Conservation (phyloP, 176 grass and related monocot genomes). For the Musa itinerans region DNA sequence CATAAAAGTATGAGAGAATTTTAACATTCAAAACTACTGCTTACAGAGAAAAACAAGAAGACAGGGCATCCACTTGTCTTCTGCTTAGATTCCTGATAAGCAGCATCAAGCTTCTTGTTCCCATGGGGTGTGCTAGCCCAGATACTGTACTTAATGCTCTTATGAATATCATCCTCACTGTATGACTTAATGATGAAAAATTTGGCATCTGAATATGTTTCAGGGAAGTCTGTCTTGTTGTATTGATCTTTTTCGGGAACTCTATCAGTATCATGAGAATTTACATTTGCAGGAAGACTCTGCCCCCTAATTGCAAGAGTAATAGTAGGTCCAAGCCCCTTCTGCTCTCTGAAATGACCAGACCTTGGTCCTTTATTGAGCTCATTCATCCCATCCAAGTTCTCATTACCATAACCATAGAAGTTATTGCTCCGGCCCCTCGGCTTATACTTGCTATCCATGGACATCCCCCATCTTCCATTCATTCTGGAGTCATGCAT, state of each 20-base stretch:
- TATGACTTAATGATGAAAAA: constrained; percentile 93
- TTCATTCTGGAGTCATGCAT: constrained; percentile 46
- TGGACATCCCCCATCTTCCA: constrained; percentile 42
- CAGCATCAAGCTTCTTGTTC: constrained; percentile 83
- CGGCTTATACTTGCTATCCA: constrained; percentile 53
- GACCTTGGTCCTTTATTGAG: constrained; percentile 73
- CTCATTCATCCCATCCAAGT: constrained; percentile 57
- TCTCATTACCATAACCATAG: constrained; percentile 41
- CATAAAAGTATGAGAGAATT: background rate
- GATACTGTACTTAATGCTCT: constrained; percentile 76
- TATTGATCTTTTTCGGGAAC: constrained; percentile 45
- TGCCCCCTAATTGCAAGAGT: constrained; percentile 31
- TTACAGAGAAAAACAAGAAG: constrained; percentile 89
- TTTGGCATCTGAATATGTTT: constrained; percentile 58
- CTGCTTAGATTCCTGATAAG: constrained; percentile 63
- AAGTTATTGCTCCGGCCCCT: constrained; percentile 49
- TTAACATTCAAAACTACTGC: constrained; percentile 1
- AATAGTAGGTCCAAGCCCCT: constrained; percentile 19
- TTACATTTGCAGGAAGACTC: constrained; percentile 21
- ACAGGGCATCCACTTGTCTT: constrained; percentile 40
- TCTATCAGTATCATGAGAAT: constrained; percentile 8
- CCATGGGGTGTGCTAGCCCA: constrained; percentile 89
- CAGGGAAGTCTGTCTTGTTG: constrained; percentile 53
- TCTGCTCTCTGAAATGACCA: constrained; percentile 42
- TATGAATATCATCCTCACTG: constrained; percentile 89